Evolutionary conservation across 2,329 filamentous ascomycete genomes (phyloP).

Genomic region (Plenodomus biglobosus): DNA sequence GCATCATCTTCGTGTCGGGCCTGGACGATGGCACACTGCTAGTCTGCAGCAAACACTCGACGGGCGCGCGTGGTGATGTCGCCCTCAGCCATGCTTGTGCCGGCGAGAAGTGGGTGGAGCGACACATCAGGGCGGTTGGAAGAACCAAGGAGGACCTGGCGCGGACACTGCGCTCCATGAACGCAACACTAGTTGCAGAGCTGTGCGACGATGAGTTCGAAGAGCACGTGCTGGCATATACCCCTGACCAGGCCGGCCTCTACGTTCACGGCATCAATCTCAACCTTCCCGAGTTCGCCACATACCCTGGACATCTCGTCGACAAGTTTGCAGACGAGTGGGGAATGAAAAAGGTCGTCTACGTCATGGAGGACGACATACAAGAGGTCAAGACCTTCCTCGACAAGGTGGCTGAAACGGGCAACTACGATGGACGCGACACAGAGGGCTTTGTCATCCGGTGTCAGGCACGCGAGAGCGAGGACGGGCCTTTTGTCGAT

Average conservation of each 20-base stretch:
- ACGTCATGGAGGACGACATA: conserved; percentile 75
- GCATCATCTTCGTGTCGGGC: conserved; percentile 95
- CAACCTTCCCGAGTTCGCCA: conserved; percentile 89
- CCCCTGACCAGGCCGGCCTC: conserved; percentile 77
- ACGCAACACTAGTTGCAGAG: conserved; percentile 92
- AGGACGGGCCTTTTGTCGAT: conserved; percentile 66
- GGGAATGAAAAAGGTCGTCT: conserved; percentile 90
- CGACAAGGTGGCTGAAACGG: conserved; percentile 81
- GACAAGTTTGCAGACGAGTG: conserved; percentile 87
- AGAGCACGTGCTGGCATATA: conserved; percentile 93
- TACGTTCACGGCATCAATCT: conserved; percentile 96
- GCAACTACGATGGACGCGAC: conserved; percentile 85
- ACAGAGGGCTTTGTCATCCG: conserved; percentile 97
- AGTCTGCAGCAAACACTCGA: conserved; percentile 99
- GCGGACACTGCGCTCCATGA: conserved; percentile 71
- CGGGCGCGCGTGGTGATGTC: conserved; percentile 71
- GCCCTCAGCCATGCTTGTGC: conserved; percentile 79
- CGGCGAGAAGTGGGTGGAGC: conserved; percentile 79
- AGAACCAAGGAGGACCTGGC: conserved; percentile 80
- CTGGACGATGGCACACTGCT: conserved; percentile 85
- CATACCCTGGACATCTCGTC: conserved; percentile 79
- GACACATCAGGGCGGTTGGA: conserved; percentile 74
- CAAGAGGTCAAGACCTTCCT: conserved; percentile 76
- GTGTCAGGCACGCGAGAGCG: conserved; percentile 67
- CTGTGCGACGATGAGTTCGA: conserved; percentile 96